A percentile compares a stretch with the other conserved stretches of the same genome.
Conservation (phyloP, 257 asterid species). For the Anisodus tanguticus region DNA sequence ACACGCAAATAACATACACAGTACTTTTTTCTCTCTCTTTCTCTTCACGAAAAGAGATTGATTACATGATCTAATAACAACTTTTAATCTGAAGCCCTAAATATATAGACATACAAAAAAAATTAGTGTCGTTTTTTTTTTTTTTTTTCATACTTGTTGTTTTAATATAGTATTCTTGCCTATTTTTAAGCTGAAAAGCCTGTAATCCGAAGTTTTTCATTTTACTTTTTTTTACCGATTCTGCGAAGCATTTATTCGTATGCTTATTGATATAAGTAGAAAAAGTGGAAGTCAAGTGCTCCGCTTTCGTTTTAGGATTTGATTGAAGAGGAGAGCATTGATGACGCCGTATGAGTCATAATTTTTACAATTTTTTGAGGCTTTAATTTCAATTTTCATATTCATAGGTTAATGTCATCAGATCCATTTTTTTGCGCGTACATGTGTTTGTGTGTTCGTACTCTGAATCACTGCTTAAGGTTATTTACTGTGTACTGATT, state of each 20-base stretch:
- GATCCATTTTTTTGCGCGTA: constrained; percentile 8
- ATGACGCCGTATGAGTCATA: not conserved
- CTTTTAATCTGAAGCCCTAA: too few species aligned
- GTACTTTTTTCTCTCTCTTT: too few species aligned
- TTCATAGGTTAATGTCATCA: not conserved
- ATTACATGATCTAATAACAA: too few species aligned
- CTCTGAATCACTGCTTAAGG: not conserved
- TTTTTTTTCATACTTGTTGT: too few species aligned
- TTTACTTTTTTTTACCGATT: too few species aligned
- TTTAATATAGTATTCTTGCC: too few species aligned
- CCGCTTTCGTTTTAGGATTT: constrained; percentile 18
- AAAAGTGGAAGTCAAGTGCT: not conserved
- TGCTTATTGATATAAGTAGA: not conserved
- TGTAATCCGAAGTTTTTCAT: too few species aligned
- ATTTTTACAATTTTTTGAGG: not conserved
- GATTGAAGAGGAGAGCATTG: constrained; percentile 11
- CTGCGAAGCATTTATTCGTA: not conserved
- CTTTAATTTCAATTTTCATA: not conserved
- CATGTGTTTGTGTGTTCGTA: not conserved
- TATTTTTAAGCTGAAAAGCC: not conserved
- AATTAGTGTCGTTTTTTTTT: too few species aligned
- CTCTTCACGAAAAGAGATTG: too few species aligned
- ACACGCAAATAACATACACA: not conserved
- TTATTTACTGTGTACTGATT: not conserved
- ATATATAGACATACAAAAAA: too few species aligned